Base-by-base conservation (phyloP, 108 stramenopile species). In the Pseudonitzschia pungens region DNA sequence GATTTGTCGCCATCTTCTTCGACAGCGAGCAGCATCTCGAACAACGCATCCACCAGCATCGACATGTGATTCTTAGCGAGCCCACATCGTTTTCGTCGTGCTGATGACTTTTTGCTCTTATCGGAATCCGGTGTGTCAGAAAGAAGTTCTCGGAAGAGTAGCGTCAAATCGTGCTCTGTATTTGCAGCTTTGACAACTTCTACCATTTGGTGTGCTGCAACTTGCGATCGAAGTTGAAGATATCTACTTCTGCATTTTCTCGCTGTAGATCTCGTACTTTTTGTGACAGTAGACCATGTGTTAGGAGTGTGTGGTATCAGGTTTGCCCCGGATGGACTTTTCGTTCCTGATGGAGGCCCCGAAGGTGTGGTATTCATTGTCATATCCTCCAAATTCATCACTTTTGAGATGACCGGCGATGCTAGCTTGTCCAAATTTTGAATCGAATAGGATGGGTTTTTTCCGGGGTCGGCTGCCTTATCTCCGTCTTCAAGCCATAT, bases 141-240 rank as follows among this genome's bases (percentile, higher is more conserved):
- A 16, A 96, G 73, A 41, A 96, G 80, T 31, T 94, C 94, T 36
- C 82, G 73, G 2, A 97, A 83, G 15, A 98, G 86, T 33, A 70
- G 71, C 27, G 86, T 83, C 59, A 98, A 84, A 52, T 82, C 72
- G 18, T 91, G 88, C 8, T 83, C 75, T 69, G 84, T 84, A 72
- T 87, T 84, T 12, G 87, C 82, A 21, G 81, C 74, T 64, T 86
- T 86, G 22, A 95, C 94, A 3, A 96, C 95, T 71, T 96, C 94
- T 28, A 98, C 91, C 93, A 98, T 96, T 83, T 98, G 97, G 29
- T 85, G 80, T 3, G 86, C 87, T 31, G 87, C 85, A 74, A 79
- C 83, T 77, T 75, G 78, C 51, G 65, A 73, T 54, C 82, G 64
- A 44, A 65, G 31, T 48, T 74, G 72, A 62, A 86, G 44, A 32